Evolutionary conservation across 371 early-diverging fungal species (phyloP).

Genomic region (Mucor ambiguus): DNA sequence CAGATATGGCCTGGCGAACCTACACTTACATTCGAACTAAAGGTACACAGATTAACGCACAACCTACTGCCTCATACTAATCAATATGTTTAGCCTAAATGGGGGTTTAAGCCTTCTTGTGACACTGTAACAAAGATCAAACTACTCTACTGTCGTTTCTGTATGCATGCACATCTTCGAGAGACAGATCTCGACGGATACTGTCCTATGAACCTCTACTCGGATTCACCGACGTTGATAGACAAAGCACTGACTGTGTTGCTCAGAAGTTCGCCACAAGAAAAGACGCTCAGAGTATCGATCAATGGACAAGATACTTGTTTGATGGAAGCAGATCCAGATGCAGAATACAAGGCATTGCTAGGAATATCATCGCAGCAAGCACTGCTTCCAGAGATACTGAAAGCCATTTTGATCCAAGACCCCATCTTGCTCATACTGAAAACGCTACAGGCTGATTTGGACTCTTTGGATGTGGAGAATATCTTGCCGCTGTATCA

Average conservation of each 20-base stretch:
- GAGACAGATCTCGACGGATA: slow-evolving; percentile 25
- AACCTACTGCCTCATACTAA: neutral
- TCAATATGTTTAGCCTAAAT: slow-evolving; percentile 52
- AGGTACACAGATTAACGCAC: slow-evolving; percentile 27
- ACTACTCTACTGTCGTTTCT: slow-evolving; percentile 53
- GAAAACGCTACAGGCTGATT: slow-evolving; percentile 37
- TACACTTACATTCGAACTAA: slow-evolving; percentile 40
- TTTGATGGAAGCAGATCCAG: neutral
- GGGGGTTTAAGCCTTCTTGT: slow-evolving; percentile 59
- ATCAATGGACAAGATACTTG: slow-evolving; percentile 16
- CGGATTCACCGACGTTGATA: slow-evolving; percentile 33
- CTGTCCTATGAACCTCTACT: slow-evolving; percentile 65
- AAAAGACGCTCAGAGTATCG: slow-evolving; percentile 42
- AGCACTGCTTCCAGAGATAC: slow-evolving; percentile 8
- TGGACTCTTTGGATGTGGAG: slow-evolving; percentile 55
- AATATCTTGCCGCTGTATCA: slow-evolving; percentile 29
- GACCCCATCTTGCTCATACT: slow-evolving; percentile 47
- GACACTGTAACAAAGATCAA: slow-evolving; percentile 25
- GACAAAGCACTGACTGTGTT: slow-evolving; percentile 34
- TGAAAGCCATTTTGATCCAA: slow-evolving; percentile 24
- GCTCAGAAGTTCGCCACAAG: slow-evolving; percentile 14
- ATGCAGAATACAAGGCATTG: neutral
- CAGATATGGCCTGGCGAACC: slow-evolving; percentile 10
- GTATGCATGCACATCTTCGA: slow-evolving; percentile 58
- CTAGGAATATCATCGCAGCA: neutral